These are phyloP conservation scores for Knufia petricola DNA, from an alignment of 2,329 filamentous ascomycete species.

Conservation along the genomic window DNA sequence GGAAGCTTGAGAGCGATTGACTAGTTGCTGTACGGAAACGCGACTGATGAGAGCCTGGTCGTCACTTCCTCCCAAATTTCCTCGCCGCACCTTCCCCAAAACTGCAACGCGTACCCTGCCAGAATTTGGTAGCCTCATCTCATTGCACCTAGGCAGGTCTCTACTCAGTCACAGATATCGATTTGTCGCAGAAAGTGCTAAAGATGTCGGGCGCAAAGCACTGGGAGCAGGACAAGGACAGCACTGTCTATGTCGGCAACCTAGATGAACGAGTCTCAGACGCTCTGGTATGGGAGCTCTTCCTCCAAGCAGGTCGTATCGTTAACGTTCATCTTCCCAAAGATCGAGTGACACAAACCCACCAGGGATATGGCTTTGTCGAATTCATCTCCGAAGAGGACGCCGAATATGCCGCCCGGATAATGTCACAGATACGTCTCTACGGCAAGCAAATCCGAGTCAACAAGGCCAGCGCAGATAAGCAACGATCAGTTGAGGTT, in stretches of 20 bases:
- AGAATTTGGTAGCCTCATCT: background rate
- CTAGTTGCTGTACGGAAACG: background rate
- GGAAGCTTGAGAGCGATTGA: conserved; percentile 1
- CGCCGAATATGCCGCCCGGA: conserved; percentile 89
- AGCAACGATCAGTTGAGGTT: conserved; percentile 85
- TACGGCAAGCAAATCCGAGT: conserved; percentile 93
- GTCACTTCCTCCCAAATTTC: background rate
- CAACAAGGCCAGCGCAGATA: conserved; percentile 89
- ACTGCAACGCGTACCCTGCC: background rate
- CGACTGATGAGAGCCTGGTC: background rate
- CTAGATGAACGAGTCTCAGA: conserved; percentile 93
- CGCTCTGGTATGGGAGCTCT: conserved; percentile 88
- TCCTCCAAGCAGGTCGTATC: conserved; percentile 94
- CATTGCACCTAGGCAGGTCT: too few relatives aligned
- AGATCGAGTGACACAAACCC: conserved; percentile 90
- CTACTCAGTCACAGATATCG: too few relatives aligned
- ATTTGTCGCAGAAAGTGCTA: too few relatives aligned
- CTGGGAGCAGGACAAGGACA: conserved; percentile 97
- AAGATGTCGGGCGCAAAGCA: conserved; percentile 63
- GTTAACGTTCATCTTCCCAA: conserved; percentile 97
- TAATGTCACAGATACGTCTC: conserved; percentile 91
- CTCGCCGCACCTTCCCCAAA: background rate
- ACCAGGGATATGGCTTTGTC: conserved; percentile 98
- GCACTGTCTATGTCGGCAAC: conserved; percentile 95
- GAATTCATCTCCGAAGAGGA: conserved; percentile 94